Base-by-base conservation (phyloP, 1,284 basidiomycete genomes). In the Abortiporus biennis region DNA sequence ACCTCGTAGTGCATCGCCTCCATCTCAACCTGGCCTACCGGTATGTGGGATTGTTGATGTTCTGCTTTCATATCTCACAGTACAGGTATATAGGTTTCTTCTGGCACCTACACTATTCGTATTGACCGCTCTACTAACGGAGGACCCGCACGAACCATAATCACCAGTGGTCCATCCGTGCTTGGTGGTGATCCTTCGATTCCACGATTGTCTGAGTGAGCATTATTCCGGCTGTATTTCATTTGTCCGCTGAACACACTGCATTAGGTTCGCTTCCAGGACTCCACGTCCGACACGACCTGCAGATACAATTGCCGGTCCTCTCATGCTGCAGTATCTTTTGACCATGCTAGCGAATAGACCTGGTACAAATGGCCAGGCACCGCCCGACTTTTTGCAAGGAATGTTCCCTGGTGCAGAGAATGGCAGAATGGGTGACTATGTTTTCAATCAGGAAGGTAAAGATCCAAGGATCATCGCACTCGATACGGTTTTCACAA, bases 371-470 rank as follows among this genome's bases (percentile, higher is more conserved):
- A 54, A 50, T 27, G 57, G 55, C 3, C 45, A 30, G 20, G 64
- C 20, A 71, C 74, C 50, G 67, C 70, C 4, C 20, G 67, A 69
- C 19, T 35, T 74, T 43, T 56, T 73, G 40, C 65, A 59, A 17
- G 58, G 58, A 4, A 57, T 58, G 50, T 55, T 62, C 45, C 59
- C 55, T 43, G 58, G 66, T 3, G 49, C 66, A 19, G 68, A 70
- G 45, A 58, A 59, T 33, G 80, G 81, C 15, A 63, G 75, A 52
- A 77, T 78, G 78, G 87, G 87, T 8, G 86, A 90, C 56, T 90
- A 89, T 64, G 85, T 85, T 9, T 84, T 88, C 54, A 85, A 78
- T 49, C 85, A 90, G 63, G 83, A 88, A 72, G 85, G 86, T 77
- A 44, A 29, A 59, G 17, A 27, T 9, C 37, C 16, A 23, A 13